Percentiles rank a stretch among this genome's conserved stretches.
phyloP scores from a whole-genome alignment of 306 rosid genomes.

The Castanopsis chinensis region DNA sequence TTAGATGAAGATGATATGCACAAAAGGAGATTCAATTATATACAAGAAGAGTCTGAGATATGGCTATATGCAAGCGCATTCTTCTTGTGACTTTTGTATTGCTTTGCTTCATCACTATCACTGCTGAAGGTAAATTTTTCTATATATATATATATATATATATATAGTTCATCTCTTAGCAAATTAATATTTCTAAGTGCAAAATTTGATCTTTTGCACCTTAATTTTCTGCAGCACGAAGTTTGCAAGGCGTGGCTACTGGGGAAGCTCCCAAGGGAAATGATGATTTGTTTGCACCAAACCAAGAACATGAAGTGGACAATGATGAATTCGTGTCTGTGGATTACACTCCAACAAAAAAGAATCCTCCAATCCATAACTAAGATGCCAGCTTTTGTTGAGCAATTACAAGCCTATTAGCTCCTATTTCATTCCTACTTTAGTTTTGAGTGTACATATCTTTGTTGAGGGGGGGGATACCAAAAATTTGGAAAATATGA shows the following conservation, averaged over 20 bases:
- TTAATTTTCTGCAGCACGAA: slow-evolving; percentile 38
- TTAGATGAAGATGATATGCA: slow-evolving; percentile 18
- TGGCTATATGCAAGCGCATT: slow-evolving; percentile 29
- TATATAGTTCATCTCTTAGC: neutral
- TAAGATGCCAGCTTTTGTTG: slow-evolving; percentile 9
- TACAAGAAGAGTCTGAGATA: slow-evolving; percentile 9
- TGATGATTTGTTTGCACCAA: slow-evolving; percentile 16
- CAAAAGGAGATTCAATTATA: slow-evolving; percentile 9
- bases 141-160: neutral
- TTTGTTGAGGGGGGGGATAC: neutral
- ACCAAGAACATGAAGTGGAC: slow-evolving; percentile 29
- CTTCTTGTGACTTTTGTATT: slow-evolving; percentile 51
- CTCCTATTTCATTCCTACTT: neutral
- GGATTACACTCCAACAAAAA: slow-evolving; percentile 84
- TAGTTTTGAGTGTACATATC: neutral
- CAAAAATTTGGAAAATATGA: neutral
- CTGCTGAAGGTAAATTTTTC: slow-evolving; percentile 38
- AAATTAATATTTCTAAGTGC: neutral
- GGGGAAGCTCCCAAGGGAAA: slow-evolving; percentile 22
- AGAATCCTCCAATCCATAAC: slow-evolving; percentile 93
- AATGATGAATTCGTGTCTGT: slow-evolving; percentile 53
- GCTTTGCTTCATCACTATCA: slow-evolving; percentile 40
- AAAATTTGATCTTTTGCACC: neutral
- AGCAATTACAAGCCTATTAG: neutral
- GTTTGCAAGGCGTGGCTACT: slow-evolving; percentile 23